phyloP scores from a whole-genome alignment of 805 yeast genomes.

The Cephaloascus albidus region DNA sequence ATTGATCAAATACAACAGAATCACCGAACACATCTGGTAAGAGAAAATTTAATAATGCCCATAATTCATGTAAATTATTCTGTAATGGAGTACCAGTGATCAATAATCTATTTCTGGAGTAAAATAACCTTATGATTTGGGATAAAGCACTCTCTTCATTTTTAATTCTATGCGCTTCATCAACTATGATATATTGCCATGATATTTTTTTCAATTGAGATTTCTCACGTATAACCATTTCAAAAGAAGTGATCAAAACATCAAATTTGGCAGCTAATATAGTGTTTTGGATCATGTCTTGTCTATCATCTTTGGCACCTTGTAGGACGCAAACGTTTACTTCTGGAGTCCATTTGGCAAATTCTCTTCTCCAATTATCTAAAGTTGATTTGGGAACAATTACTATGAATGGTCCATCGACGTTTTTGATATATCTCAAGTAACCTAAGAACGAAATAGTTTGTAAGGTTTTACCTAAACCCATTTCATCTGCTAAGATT shows the following conservation, averaged over 20 bases:
- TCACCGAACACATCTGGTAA: conserved; percentile 95
- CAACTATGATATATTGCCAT: conserved; percentile 92
- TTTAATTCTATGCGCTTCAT: conserved; percentile 95
- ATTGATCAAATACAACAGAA: conserved; percentile 79
- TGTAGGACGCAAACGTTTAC: conserved; percentile 79
- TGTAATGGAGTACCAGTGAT: conserved; percentile 97
- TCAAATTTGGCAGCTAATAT: conserved; percentile 75
- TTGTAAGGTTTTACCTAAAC: conserved; percentile 91
- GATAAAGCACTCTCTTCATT: conserved; percentile 89
- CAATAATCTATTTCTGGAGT: conserved; percentile 73
- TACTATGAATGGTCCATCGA: conserved; percentile 85
- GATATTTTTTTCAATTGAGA: conserved; percentile 67
- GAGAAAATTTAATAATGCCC: conserved; percentile 89
- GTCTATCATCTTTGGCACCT: conserved; percentile 82
- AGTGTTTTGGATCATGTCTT: conserved; percentile 43
- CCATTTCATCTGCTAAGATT: conserved; percentile 97
- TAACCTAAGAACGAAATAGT: conserved; percentile 90
- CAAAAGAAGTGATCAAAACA: conserved; percentile 85
- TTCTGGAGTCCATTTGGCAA: conserved; percentile 93
- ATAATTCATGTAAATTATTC: conserved; percentile 87
- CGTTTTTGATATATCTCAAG: conserved; percentile 63
- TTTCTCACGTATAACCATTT: conserved; percentile 88
- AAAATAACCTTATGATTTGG: conserved; percentile 83
- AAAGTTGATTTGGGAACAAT: conserved; percentile 94
- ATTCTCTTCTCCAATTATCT: conserved; percentile 95